These are phyloP conservation scores for Madurella mycetomatis DNA, from an alignment of 2,329 filamentous ascomycete genomes.

Conservation along the genomic window DNA sequence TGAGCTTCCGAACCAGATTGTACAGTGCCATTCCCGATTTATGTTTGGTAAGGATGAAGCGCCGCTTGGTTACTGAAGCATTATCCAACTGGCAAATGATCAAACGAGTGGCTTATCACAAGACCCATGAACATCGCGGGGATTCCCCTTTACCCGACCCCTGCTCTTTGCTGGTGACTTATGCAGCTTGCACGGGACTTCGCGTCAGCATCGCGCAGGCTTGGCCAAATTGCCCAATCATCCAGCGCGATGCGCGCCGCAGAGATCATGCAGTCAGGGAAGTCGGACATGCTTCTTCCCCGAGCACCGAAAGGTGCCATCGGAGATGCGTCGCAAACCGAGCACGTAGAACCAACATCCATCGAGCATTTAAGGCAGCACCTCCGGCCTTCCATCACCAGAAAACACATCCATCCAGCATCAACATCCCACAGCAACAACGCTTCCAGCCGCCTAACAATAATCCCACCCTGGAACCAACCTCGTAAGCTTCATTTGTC, in stretches of 20 bases:
- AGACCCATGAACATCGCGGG: background rate
- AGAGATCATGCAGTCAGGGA: background rate
- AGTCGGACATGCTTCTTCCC: background rate
- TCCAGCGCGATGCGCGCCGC: slow-evolving; percentile 9
- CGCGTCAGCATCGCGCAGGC: slow-evolving; percentile 5
- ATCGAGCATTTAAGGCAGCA: background rate
- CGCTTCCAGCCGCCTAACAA: background rate
- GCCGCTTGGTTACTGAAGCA: too few species aligned
- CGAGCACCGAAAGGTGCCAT: background rate
- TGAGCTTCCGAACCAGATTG: too few species aligned
- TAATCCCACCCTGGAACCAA: background rate
- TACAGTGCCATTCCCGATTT: too few species aligned
- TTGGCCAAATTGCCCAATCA: slow-evolving; percentile 1
- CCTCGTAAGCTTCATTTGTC: background rate
- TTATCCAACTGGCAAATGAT: too few species aligned
- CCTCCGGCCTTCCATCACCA: background rate
- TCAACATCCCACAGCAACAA: background rate
- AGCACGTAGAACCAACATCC: too few species aligned
- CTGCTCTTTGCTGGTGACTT: background rate
- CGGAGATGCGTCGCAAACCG: background rate
- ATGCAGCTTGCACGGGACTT: slow-evolving; percentile 6
- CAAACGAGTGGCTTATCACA: background rate
- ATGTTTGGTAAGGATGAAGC: too few species aligned
- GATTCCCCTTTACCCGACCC: background rate
- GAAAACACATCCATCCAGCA: background rate